Conservation (phyloP, 768 basidiomycete species). For the Thelephora aurantiotincta region DNA sequence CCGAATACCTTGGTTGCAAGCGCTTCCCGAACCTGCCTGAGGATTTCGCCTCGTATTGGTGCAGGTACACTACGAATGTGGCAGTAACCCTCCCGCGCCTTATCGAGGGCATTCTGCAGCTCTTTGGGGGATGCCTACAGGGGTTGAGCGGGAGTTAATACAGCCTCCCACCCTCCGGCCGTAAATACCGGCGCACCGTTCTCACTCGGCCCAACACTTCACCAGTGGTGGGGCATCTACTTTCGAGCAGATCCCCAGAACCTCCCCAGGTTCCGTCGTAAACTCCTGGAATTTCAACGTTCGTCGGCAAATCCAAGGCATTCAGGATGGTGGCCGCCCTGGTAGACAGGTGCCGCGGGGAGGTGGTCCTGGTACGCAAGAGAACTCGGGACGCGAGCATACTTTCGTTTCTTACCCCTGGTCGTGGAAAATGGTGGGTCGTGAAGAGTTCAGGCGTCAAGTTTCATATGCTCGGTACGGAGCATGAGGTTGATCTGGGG, state of each 20-base stretch:
- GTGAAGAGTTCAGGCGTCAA: not conserved
- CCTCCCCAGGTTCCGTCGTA: conserved; percentile 79
- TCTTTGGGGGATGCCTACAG: conserved; percentile 57
- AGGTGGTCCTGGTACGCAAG: conserved; percentile 3
- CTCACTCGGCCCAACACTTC: conserved; percentile 67
- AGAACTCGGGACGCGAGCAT: not conserved
- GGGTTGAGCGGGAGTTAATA: not conserved
- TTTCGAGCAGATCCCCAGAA: conserved; percentile 53
- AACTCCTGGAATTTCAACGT: conserved; percentile 53
- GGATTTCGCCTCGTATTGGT: conserved; percentile 76
- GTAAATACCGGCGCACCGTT: conserved; percentile 27
- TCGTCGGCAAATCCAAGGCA: conserved; percentile 43
- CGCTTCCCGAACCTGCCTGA: conserved; percentile 79
- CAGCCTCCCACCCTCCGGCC: not conserved
- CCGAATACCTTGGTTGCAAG: conserved; percentile 57
- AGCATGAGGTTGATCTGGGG: not conserved
- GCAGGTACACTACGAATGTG: conserved; percentile 68
- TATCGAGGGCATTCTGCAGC: conserved; percentile 50
- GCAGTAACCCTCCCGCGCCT: conserved; percentile 59
- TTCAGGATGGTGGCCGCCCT: conserved; percentile 58
- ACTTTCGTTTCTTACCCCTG: not conserved
- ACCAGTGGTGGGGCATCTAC: conserved; percentile 77
- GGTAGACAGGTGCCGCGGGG: conserved; percentile 41
- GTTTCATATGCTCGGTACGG: not conserved
- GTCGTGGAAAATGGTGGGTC: not conserved